These are phyloP conservation scores for Tinospora cordifolia DNA, from an alignment of 164 flowering plant genomes.

Conservation along the genomic window DNA sequence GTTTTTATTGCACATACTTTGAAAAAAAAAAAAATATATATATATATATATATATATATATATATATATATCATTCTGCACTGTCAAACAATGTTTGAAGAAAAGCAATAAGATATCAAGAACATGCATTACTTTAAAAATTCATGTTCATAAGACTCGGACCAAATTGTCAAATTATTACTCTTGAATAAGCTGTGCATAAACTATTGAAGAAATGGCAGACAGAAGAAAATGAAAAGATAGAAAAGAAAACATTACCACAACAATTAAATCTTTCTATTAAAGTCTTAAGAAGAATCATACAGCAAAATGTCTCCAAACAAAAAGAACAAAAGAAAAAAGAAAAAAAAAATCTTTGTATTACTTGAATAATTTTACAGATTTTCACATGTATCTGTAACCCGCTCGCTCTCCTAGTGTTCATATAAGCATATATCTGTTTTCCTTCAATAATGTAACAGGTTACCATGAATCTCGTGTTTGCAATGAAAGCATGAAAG, in stretches of 20 bases:
- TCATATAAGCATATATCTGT: too few species aligned
- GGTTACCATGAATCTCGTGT: too few species aligned
- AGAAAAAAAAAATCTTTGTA: neutral
- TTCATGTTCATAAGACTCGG: too few species aligned
- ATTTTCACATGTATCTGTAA: too few species aligned
- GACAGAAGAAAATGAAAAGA: neutral
- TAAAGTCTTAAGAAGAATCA: neutral
- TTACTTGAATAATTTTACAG: too few species aligned
- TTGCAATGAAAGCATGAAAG: too few species aligned
- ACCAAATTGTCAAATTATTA: too few species aligned
- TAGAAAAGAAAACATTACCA: neutral
- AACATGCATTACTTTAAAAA: neutral
- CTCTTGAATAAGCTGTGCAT: too few species aligned
- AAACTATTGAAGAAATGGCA: neutral
- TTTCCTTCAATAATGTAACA: too few species aligned
- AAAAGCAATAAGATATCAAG: neutral
- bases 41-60: too few species aligned
- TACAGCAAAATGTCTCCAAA: neutral
- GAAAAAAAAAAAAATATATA: conserved; percentile 6
- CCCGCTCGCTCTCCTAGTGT: too few species aligned
- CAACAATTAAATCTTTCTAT: neutral
- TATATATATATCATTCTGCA: neutral
- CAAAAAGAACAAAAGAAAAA: neutral
- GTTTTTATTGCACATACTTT: neutral
- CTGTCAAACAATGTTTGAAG: neutral